Percentiles rank a stretch among this genome's conserved stretches.
Evolutionary conservation across 2,329 filamentous ascomycete genomes (phyloP).

Genomic region (Talaromyces sp.): DNA sequence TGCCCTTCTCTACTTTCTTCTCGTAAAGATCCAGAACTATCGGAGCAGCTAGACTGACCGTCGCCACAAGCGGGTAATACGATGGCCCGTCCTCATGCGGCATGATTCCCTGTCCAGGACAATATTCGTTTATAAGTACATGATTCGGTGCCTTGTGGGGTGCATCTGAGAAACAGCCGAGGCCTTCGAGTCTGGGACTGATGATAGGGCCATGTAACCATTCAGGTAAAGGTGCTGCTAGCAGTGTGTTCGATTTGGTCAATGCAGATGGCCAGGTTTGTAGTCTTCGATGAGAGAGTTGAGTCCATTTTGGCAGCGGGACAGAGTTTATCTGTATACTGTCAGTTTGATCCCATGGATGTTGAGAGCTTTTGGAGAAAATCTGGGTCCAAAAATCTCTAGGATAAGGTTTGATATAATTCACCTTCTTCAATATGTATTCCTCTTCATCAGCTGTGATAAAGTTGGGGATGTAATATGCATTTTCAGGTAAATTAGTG

Average conservation of each 20-base stretch:
- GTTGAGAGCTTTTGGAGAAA: no score
- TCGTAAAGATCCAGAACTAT: slow-evolving; percentile 73
- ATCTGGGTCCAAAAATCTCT: no score
- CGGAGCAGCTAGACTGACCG: slow-evolving; percentile 74
- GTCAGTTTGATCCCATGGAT: neutral
- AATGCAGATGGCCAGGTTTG: slow-evolving; percentile 87
- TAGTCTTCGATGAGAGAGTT: slow-evolving; percentile 79
- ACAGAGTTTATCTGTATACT: slow-evolving; percentile 50
- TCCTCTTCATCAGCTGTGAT: slow-evolving; percentile 70
- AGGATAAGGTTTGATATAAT: neutral
- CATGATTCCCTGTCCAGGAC: slow-evolving; percentile 88
- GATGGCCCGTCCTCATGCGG: slow-evolving; percentile 88
- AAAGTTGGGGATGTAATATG: slow-evolving; percentile 85
- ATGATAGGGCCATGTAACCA: slow-evolving; percentile 72
- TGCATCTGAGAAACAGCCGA: slow-evolving; percentile 55
- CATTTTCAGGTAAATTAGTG: slow-evolving; percentile 35
- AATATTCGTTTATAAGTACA: slow-evolving; percentile 89
- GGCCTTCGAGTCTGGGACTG: slow-evolving; percentile 44
- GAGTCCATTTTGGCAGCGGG: slow-evolving; percentile 75
- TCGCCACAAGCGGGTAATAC: slow-evolving; percentile 84
- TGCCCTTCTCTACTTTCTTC: slow-evolving; percentile 41
- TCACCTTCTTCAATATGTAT: slow-evolving; percentile 64
- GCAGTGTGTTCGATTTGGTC: slow-evolving; percentile 65
- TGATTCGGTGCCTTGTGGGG: slow-evolving; percentile 79
- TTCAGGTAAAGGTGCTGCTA: slow-evolving; percentile 63